These are phyloP conservation scores for Colletotrichum plurivorum DNA, from an alignment of 2,329 filamentous ascomycete species.

Conservation along the genomic window DNA sequence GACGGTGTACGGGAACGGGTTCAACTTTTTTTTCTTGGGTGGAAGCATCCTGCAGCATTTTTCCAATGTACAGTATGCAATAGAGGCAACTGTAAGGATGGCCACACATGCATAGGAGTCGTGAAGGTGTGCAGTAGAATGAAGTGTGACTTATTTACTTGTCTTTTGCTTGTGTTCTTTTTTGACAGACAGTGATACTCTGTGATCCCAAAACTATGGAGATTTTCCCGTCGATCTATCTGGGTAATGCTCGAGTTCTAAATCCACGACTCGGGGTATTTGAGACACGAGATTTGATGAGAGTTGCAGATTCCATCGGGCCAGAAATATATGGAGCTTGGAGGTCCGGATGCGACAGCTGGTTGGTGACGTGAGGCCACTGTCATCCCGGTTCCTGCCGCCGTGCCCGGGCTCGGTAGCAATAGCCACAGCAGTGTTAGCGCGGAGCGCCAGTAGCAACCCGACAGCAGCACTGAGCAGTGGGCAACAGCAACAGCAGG, in stretches of 20 bases:
- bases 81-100: constrained; percentile 38
- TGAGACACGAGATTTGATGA: no score
- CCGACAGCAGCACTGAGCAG: no score
- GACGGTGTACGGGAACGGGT: constrained; percentile 39
- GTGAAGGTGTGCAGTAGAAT: neutral
- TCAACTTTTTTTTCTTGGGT: constrained; percentile 32
- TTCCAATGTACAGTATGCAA: constrained; percentile 41
- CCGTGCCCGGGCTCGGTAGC: constrained; percentile 10
- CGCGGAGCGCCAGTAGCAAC: no score
- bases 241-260: no score
- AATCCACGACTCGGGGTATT: no score
- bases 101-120: neutral
- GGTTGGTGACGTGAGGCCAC: constrained; percentile 35
- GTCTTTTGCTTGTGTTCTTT: neutral
- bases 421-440: neutral
- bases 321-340: neutral
- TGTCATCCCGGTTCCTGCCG: constrained; percentile 42
- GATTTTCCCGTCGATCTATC: no score
- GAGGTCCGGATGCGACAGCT: neutral
- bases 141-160: neutral
- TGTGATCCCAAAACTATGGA: no score
- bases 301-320: neutral
- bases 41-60: constrained; percentile 41
- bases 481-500: no score
- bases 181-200: no score